Evolutionary conservation across 345 rosid genomes (phyloP), one percentile per base, ranked within the genome.

Genomic region (Moricandia arvensis): DNA sequence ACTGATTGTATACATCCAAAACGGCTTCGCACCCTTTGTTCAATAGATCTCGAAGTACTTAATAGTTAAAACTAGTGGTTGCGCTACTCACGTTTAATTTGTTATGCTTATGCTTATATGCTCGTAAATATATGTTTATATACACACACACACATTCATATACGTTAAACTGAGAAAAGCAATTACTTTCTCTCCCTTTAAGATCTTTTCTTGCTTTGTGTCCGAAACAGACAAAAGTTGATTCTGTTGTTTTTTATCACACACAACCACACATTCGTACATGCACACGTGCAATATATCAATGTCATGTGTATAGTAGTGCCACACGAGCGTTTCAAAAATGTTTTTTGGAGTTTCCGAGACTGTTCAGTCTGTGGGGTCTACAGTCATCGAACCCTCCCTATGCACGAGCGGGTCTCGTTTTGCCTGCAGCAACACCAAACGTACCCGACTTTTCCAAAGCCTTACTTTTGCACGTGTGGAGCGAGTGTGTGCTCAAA

Each of bases 391-490:
- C 59, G 69, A 62, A 61, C 78, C 78, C 60, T 79, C 82, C 75
- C 68, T 24, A 55, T 78, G 35, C 82, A 79, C 82, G 82, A 73
- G 82, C 71, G 78, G 82, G 47, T 67, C 71, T 79, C 53, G 74
- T 59, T 67, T 73, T 79, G 78, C 82, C 73, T 79, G 82, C 73
- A 60, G 8, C 60, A 1, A 53, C 49, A 72, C 71, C 60, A 57
- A 66, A 77, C 81, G 76, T 72, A 78, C 74, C 73, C 82, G 81
- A 73, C 81, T 79, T 73, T 21, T 73, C 60, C 59, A 13, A 66
- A 67, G 33, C 73, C 70, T 73, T 78, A 38, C 77, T 73, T 72
- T 68, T 78, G 81, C 81, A 79, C 81, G 78, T 79, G 78, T 73
- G 74, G 82, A 53, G 73, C 60, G 13, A 66, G 60, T 57, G 74